phyloP scores from a whole-genome alignment of 441 rosid genomes.

The Corymbia calophylla region DNA sequence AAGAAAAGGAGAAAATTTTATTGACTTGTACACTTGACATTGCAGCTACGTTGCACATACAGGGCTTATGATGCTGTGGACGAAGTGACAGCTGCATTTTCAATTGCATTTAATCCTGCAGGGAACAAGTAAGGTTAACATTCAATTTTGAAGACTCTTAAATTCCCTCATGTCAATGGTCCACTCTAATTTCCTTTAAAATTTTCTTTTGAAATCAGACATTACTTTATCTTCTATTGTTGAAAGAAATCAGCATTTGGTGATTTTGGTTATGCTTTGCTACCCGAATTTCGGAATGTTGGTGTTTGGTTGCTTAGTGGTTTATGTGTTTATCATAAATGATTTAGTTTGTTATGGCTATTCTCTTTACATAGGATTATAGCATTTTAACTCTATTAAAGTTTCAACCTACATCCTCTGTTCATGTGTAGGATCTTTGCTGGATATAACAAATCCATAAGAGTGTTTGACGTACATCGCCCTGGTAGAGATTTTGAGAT shows the following conservation, averaged over 20 bases:
- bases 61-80: conserved; percentile 94
- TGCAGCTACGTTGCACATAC: conserved; percentile 94
- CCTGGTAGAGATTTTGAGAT: conserved; percentile 89
- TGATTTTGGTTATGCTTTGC: neutral
- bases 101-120: conserved; percentile 74
- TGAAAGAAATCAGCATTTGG: neutral
- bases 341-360: neutral
- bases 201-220: neutral
- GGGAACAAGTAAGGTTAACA: conserved; percentile 70
- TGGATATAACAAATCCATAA: conserved; percentile 79
- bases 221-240: neutral
- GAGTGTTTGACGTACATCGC: conserved; percentile 88
- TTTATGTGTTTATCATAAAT: neutral
- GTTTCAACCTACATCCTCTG: conserved; percentile 6
- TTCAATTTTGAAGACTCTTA: neutral
- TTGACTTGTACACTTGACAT: conserved; percentile 11
- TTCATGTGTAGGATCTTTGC: conserved; percentile 59
- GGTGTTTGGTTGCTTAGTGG: neutral
- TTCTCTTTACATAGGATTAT: neutral
- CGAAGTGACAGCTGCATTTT: conserved; percentile 92
- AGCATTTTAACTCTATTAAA: neutral
- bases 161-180: neutral
- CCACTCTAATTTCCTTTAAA: neutral
- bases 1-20: neutral
- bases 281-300: neutral